Evolutionary conservation across 805 yeast species (phyloP).

Genomic region (Komagataella pseudopastoris): DNA sequence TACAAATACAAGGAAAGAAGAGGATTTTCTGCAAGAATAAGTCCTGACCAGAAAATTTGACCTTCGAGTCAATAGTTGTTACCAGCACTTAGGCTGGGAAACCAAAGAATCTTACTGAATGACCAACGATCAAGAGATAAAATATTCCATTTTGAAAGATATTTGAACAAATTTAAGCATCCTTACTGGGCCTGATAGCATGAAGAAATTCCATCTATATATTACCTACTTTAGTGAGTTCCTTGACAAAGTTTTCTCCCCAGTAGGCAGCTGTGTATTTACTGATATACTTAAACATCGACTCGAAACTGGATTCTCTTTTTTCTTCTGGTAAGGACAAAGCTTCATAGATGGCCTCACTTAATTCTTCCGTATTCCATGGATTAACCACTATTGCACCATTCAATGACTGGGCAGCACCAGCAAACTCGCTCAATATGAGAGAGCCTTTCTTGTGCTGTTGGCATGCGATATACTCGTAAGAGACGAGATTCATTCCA

Average conservation of each 20-base stretch:
- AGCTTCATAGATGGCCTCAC: conserved; percentile 76
- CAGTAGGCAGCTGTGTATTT: conserved; percentile 93
- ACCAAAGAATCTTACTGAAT: background rate
- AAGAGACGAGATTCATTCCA: conserved; percentile 95
- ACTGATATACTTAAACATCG: conserved; percentile 74
- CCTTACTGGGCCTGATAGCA: no score
- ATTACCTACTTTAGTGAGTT: conserved; percentile 34
- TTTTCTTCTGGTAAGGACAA: conserved; percentile 78
- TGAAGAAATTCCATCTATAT: background rate
- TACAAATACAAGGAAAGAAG: background rate
- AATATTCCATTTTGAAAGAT: background rate
- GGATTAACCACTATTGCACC: conserved; percentile 94
- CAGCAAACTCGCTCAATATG: conserved; percentile 89
- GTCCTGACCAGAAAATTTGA: background rate
- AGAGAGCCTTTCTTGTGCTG: conserved; percentile 67
- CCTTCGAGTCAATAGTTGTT: background rate
- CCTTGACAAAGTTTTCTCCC: conserved; percentile 95
- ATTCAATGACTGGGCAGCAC: conserved; percentile 96
- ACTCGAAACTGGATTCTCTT: conserved; percentile 63
- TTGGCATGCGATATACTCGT: conserved; percentile 96
- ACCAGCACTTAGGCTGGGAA: background rate
- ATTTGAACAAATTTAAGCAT: background rate
- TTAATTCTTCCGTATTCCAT: conserved; percentile 94
- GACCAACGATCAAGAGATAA: background rate
- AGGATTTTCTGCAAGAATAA: no score